Percentiles rank a stretch among this genome's conserved stretches.
Evolutionary conservation across 169 alveolate genomes (phyloP).

Genomic region (Blepharisma undulans): DNA sequence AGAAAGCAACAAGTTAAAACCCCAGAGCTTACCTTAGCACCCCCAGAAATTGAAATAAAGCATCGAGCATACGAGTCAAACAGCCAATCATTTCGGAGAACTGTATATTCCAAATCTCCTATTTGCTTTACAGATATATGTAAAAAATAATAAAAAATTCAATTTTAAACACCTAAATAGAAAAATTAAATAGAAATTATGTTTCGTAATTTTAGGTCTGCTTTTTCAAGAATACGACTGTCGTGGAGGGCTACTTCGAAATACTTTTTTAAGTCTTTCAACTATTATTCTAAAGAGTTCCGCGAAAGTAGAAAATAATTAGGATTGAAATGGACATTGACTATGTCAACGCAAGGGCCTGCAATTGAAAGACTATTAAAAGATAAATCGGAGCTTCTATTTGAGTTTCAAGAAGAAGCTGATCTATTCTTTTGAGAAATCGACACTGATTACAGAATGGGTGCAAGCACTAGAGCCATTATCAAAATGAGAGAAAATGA

Average conservation of each 20-base stretch:
- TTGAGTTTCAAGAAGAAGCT: not conserved
- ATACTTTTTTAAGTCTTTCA: not conserved
- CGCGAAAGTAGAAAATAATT: not conserved
- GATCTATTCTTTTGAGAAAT: constrained; percentile 7
- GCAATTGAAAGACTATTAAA: not conserved
- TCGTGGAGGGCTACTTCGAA: not conserved
- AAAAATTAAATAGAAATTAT: too few species aligned
- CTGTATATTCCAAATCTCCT: not conserved
- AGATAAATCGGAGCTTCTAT: not conserved
- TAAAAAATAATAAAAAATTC: not conserved
- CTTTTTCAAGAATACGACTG: not conserved
- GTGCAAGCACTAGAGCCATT: not conserved
- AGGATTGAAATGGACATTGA: not conserved
- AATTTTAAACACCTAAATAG: not conserved
- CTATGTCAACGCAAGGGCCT: not conserved
- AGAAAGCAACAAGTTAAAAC: not conserved
- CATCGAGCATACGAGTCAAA: not conserved
- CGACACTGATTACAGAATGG: constrained; percentile 12
- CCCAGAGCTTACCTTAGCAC: not conserved
- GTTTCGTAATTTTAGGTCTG: not conserved
- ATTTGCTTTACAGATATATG: not conserved
- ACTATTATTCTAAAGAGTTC: not conserved
- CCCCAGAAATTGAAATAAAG: not conserved
- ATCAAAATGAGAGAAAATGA: not conserved
- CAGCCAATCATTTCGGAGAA: not conserved